Percentiles rank a stretch among this genome's conserved stretches.
phyloP scores from a whole-genome alignment of 768 basidiomycete genomes.

The Gymnopilus dilepis region DNA sequence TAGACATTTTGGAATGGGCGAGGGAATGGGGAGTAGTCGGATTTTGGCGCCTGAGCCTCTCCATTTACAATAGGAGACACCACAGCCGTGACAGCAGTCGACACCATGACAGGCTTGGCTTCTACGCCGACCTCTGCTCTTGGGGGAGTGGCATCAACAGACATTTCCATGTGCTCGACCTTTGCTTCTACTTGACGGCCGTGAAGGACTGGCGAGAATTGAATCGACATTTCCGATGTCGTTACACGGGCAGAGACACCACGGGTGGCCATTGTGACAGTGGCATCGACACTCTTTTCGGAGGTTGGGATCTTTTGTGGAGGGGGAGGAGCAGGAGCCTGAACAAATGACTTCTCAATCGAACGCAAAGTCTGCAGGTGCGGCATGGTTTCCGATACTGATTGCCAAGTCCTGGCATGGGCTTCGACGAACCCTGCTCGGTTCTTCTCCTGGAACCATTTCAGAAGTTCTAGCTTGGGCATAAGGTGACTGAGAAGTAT shows the following conservation, averaged over 20 bases:
- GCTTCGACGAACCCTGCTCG: slow-evolving; percentile 71
- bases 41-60: slow-evolving; percentile 11
- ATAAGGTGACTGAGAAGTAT: slow-evolving; percentile 80
- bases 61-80: slow-evolving; percentile 12
- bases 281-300: slow-evolving; percentile 56
- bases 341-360: slow-evolving; percentile 56
- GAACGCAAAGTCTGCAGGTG: slow-evolving; percentile 71
- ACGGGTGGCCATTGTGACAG: slow-evolving; percentile 34
- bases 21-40: slow-evolving; percentile 17
- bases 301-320: slow-evolving; percentile 30
- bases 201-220: slow-evolving; percentile 41
- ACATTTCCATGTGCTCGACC: slow-evolving; percentile 34
- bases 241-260: slow-evolving; percentile 37
- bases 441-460: slow-evolving; percentile 82
- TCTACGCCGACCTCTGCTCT: slow-evolving; percentile 53
- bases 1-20: slow-evolving; percentile 32
- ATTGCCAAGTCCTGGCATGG: slow-evolving; percentile 73
- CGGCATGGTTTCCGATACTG: slow-evolving; percentile 70
- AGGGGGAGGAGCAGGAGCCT: slow-evolving; percentile 21
- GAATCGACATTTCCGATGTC: slow-evolving; percentile 38
- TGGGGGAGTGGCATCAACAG: slow-evolving; percentile 57
- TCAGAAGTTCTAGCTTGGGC: slow-evolving; percentile 70
- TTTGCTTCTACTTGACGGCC: slow-evolving; percentile 40
- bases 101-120: slow-evolving; percentile 53
- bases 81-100: slow-evolving; percentile 51